A percentile compares a stretch with the other conserved stretches of the same genome.
Conservation (phyloP, 441 rosid genomes). For the Biscutella laevigata region DNA sequence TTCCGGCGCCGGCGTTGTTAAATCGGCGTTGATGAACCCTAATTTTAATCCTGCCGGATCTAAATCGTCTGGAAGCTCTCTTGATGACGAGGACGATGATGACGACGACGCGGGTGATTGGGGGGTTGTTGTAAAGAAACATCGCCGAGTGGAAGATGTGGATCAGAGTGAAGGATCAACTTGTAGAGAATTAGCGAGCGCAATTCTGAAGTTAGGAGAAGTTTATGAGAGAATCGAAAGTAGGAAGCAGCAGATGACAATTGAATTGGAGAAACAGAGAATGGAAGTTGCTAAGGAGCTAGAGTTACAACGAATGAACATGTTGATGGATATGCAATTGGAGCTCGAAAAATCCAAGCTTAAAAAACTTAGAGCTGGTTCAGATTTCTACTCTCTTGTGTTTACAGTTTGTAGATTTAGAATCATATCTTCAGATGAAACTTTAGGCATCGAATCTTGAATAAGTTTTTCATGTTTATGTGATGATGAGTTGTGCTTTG, state of each 20-base stretch:
- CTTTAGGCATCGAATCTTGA: background rate
- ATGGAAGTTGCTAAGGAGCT: constrained; percentile 64
- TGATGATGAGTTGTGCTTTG: constrained; percentile 2
- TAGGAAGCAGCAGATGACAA: constrained; percentile 52
- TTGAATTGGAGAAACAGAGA: constrained; percentile 75
- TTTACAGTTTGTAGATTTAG: background rate
- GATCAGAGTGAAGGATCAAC: constrained; percentile 40
- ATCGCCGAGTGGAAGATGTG: constrained; percentile 39
- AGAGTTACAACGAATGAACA: constrained; percentile 65
- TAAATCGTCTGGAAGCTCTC: constrained; percentile 30
- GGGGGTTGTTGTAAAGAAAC: constrained; percentile 38
- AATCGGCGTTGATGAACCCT: constrained; percentile 17
- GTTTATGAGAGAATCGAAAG: constrained; percentile 65
- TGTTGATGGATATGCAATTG: constrained; percentile 58
- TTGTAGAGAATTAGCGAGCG: constrained; percentile 58
- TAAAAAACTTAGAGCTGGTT: constrained; percentile 28
- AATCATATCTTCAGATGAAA: background rate
- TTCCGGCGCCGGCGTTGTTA: constrained; percentile 16
- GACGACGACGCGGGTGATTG: constrained; percentile 34
- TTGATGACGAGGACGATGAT: constrained; percentile 30
- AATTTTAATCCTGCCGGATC: constrained; percentile 10
- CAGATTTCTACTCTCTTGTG: constrained; percentile 11
- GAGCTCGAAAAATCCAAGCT: constrained; percentile 37
- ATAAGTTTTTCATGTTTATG: background rate
- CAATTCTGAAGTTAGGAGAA: constrained; percentile 59